Conservation (phyloP, 257 asterid genomes). For the Solanum paucissectum region DNA sequence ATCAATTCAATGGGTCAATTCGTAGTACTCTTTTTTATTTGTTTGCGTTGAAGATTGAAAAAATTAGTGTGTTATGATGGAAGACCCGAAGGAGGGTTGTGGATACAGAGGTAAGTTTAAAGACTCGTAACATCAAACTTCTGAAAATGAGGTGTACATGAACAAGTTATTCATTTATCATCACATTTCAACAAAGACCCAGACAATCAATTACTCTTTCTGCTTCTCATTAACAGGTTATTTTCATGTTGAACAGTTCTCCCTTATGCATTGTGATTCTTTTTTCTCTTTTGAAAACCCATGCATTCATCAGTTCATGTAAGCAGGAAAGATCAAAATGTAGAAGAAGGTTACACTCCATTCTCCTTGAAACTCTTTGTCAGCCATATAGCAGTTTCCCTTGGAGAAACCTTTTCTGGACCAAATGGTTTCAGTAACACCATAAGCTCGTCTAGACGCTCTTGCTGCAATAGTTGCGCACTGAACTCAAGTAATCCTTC, state of each 20-base stretch:
- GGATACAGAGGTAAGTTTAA: neutral
- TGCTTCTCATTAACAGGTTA: constrained; percentile 31
- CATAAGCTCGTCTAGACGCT: constrained; percentile 70
- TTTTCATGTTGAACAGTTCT: constrained; percentile 18
- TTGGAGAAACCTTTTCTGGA: constrained; percentile 74
- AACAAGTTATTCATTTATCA: neutral
- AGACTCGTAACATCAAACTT: neutral
- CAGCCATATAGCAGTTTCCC: constrained; percentile 97
- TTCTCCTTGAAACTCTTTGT: constrained; percentile 88
- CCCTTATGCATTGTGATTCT: neutral
- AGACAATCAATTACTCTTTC: neutral
- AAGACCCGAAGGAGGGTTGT: neutral
- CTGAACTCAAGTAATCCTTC: constrained; percentile 97
- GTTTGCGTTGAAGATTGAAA: neutral
- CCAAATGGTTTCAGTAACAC: constrained; percentile 92
- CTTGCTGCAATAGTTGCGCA: constrained; percentile 77
- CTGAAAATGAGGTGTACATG: neutral
- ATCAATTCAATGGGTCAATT: neutral
- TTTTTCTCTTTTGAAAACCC: neutral
- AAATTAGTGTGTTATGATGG: neutral
- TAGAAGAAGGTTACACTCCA: constrained; percentile 12
- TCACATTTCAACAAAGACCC: neutral
- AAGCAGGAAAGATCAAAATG: neutral
- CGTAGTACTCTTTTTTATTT: neutral
- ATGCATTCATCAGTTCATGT: neutral